phyloP scores from a whole-genome alignment of 1,139 yeast species.

The Meyerozyma athensensis region DNA sequence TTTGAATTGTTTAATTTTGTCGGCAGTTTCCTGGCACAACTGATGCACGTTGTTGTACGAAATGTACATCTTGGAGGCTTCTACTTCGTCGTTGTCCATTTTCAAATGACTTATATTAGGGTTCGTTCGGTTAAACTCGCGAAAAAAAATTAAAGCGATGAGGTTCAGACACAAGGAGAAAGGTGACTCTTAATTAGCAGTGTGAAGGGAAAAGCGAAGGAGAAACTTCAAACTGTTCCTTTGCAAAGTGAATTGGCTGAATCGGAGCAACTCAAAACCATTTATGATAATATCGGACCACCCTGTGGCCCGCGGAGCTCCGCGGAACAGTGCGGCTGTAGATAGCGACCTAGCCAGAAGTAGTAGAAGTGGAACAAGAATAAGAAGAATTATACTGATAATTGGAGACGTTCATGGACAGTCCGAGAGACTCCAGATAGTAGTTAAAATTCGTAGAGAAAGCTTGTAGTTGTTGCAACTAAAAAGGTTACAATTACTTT shows the following conservation, averaged over 20 bases:
- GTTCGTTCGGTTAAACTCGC: neutral
- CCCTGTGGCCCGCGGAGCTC: constrained; percentile 1
- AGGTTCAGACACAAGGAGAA: no score
- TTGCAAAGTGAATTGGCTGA: neutral
- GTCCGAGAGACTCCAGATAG: no score
- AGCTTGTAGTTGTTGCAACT: no score
- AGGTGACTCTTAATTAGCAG: no score
- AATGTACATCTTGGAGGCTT: constrained; percentile 45
- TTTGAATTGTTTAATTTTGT: constrained; percentile 30
- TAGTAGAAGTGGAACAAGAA: neutral
- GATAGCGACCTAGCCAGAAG: no score
- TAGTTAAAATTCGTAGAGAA: no score
- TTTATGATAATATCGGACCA: neutral
- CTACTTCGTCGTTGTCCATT: constrained; percentile 33
- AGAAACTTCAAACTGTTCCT: no score
- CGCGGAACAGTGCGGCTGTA: constrained; percentile 1
- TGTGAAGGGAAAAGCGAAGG: no score
- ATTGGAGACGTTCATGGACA: no score
- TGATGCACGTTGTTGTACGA: constrained; percentile 62
- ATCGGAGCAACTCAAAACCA: neutral
- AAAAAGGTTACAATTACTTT: no score
- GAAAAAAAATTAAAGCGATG: constrained; percentile 3
- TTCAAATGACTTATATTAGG: constrained; percentile 5
- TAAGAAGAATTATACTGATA: neutral
- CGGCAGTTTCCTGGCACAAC: constrained; percentile 53